These are phyloP conservation scores for Triticum urartu DNA, from an alignment of 176 grass and related monocot genomes.

Conservation along the genomic window DNA sequence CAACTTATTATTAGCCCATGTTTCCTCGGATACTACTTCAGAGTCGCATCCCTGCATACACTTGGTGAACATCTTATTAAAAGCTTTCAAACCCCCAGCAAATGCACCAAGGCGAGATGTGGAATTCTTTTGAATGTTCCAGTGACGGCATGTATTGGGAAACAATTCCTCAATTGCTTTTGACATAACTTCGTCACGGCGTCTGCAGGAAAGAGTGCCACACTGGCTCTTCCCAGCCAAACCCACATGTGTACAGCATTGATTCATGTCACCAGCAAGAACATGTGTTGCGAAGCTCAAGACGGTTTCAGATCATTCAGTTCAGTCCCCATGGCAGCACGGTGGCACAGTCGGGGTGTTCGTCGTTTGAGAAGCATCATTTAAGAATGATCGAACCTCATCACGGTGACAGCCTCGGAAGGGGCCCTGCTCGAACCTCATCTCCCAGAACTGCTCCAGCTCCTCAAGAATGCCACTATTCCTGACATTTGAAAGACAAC, in stretches of 20 bases:
- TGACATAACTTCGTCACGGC: constrained; percentile 40
- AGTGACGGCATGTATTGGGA: constrained; percentile 49
- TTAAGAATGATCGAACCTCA: no score
- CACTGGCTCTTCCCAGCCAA: no score
- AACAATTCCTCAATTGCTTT: constrained; percentile 71
- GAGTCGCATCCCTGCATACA: constrained; percentile 64
- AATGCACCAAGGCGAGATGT: constrained; percentile 58
- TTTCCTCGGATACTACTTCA: constrained; percentile 61
- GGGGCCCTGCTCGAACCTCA: neutral
- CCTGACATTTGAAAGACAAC: neutral
- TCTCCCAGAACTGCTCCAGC: neutral
- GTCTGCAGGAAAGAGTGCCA: no score
- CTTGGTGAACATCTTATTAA: constrained; percentile 69
- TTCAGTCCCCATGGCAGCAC: neutral
- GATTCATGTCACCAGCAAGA: no score
- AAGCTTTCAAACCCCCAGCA: constrained; percentile 38
- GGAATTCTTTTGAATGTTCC: constrained; percentile 73
- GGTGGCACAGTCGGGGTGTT: neutral
- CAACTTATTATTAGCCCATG: constrained; percentile 75
- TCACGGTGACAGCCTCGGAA: neutral
- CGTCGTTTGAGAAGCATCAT: no score
- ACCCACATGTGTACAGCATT: no score
- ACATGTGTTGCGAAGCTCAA: no score
- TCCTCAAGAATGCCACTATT: neutral
- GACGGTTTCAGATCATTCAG: neutral